phyloP scores from a whole-genome alignment of 2,329 filamentous ascomycete genomes.

The Botrytis pseudocinerea region DNA sequence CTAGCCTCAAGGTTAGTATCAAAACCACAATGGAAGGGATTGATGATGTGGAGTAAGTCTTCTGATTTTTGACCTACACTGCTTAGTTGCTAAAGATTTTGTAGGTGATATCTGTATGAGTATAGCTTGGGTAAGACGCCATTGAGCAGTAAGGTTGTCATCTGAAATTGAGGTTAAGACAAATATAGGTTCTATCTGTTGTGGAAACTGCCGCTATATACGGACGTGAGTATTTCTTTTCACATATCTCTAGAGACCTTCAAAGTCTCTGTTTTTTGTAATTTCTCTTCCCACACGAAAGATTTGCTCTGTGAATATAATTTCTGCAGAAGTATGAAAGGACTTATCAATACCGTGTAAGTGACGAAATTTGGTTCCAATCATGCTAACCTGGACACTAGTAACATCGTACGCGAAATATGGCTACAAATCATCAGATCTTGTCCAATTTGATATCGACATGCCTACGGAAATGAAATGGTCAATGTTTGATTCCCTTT shows the following conservation, averaged over 20 bases:
- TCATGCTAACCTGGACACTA: conserved; percentile 11
- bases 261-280: not conserved
- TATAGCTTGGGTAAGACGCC: conserved; percentile 26
- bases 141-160: not conserved
- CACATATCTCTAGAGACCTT: no score
- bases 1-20: conserved; percentile 25
- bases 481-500: conserved; percentile 38
- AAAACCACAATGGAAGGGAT: conserved; percentile 25
- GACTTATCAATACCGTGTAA: not conserved
- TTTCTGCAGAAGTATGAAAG: not conserved
- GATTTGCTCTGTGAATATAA: not conserved
- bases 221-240: conserved; percentile 8
- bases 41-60: conserved; percentile 30
- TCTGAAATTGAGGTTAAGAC: conserved; percentile 18
- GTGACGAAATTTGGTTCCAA: not conserved
- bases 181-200: conserved; percentile 22
- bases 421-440: conserved; percentile 28
- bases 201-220: conserved; percentile 20
- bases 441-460: conserved; percentile 8
- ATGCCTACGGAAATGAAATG: conserved; percentile 18
- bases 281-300: not conserved
- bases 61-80: not conserved
- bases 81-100: not conserved
- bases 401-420: conserved; percentile 30
- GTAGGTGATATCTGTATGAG: conserved; percentile 29